These are phyloP conservation scores for Remersonia thermophila DNA, from an alignment of 2,329 filamentous ascomycete genomes.

Conservation along the genomic window DNA sequence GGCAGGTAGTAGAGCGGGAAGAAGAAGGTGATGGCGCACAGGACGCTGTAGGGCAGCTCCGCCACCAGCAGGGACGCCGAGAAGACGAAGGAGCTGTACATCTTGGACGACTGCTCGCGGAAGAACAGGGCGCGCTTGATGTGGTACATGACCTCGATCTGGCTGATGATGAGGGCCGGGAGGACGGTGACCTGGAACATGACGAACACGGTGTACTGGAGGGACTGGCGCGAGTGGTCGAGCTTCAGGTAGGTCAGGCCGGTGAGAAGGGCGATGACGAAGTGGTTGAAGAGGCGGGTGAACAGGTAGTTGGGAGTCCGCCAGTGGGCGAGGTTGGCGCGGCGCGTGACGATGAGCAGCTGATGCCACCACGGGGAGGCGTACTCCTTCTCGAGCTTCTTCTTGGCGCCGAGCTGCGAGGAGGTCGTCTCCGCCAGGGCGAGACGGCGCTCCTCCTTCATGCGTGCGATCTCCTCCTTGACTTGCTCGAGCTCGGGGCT, in stretches of 20 bases:
- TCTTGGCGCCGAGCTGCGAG: constrained; percentile 29
- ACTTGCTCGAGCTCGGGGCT: constrained; percentile 55
- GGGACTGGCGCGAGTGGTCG: constrained; percentile 58
- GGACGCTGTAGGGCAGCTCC: constrained; percentile 70
- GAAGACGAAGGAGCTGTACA: constrained; percentile 73
- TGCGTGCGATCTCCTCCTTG: constrained; percentile 52
- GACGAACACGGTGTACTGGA: constrained; percentile 80
- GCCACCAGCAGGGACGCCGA: constrained; percentile 65
- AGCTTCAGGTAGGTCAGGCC: constrained; percentile 71
- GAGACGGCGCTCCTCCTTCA: constrained; percentile 48
- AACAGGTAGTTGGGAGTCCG: constrained; percentile 81
- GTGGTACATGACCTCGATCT: constrained; percentile 77
- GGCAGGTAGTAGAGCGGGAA: constrained; percentile 76
- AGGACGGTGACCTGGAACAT: constrained; percentile 84
- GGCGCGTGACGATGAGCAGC: constrained; percentile 58
- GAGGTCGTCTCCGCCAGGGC: constrained; percentile 14
- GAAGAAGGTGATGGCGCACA: constrained; percentile 74
- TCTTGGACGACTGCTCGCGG: constrained; percentile 74
- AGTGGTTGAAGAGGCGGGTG: constrained; percentile 74
- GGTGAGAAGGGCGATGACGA: constrained; percentile 64
- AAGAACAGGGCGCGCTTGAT: constrained; percentile 71
- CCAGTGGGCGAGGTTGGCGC: constrained; percentile 73
- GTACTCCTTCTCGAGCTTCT: constrained; percentile 61
- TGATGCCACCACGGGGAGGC: constrained; percentile 72
- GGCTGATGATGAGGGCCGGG: constrained; percentile 68